phyloP scores from a whole-genome alignment of 2,329 filamentous ascomycete species.

The Penicillium brasilianum region DNA sequence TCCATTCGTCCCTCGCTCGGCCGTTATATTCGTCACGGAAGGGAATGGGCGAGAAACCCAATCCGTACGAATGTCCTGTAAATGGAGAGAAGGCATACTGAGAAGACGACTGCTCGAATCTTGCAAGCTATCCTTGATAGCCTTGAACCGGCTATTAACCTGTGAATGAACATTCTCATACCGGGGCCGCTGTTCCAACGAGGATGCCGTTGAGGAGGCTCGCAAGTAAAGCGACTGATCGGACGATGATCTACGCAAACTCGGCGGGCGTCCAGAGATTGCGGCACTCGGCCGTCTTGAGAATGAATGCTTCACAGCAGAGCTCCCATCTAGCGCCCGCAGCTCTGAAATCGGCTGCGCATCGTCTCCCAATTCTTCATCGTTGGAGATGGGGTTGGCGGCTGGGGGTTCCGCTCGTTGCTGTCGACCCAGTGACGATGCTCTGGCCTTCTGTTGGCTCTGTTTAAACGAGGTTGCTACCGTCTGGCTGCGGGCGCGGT shows the following conservation, averaged over 20 bases:
- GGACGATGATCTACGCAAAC: slow-evolving; percentile 67
- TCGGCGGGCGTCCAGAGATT: slow-evolving; percentile 33
- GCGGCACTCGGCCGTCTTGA: slow-evolving; percentile 34
- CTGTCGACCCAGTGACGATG: slow-evolving; percentile 28
- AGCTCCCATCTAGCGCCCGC: slow-evolving; percentile 33
- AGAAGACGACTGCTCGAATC: slow-evolving; percentile 75
- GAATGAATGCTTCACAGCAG: slow-evolving; percentile 42
- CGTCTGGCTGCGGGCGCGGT: slow-evolving; percentile 38
- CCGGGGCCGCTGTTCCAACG: slow-evolving; percentile 79
- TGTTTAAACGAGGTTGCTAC: slow-evolving; percentile 16
- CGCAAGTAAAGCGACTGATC: slow-evolving; percentile 78
- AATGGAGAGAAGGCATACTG: slow-evolving; percentile 52
- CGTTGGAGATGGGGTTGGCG: slow-evolving; percentile 20
- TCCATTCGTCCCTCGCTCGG: slow-evolving; percentile 20
- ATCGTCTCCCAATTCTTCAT: slow-evolving; percentile 36
- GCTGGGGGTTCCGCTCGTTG: slow-evolving; percentile 10
- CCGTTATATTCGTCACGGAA: slow-evolving; percentile 21
- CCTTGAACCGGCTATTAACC: slow-evolving; percentile 87
- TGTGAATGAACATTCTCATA: slow-evolving; percentile 82
- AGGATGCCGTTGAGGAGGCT: slow-evolving; percentile 77
- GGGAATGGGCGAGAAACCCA: slow-evolving; percentile 43
- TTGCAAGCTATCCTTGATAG: slow-evolving; percentile 84
- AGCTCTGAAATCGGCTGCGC: slow-evolving; percentile 39
- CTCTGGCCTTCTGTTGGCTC: slow-evolving; percentile 9
- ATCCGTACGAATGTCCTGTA: slow-evolving; percentile 45